Evolutionary conservation across 495 filamentous ascomycete genomes (phyloP).

Genomic region (Penicillium daleae): DNA sequence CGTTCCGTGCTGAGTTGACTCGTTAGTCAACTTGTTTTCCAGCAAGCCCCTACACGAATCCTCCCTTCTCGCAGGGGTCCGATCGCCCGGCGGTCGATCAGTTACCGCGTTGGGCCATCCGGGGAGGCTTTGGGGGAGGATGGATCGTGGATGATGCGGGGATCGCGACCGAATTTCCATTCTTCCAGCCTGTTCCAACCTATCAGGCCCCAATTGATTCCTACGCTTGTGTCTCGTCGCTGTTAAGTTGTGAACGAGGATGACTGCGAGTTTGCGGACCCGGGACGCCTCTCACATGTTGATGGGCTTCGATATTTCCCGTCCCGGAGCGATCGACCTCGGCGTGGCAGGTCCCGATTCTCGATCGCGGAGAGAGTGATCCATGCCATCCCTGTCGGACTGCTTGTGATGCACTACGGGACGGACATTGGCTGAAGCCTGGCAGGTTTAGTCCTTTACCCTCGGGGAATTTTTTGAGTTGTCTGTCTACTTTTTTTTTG

Average conservation of each 20-base stretch:
- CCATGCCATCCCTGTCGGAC: conserved; percentile 19
- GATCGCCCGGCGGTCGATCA: conserved; percentile 18
- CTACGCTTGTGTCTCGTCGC: not conserved
- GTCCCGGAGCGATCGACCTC: conserved; percentile 22
- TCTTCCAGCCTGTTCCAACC: not conserved
- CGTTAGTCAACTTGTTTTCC: not conserved
- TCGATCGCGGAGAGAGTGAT: conserved; percentile 10
- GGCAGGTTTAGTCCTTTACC: not conserved
- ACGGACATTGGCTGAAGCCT: conserved; percentile 7
- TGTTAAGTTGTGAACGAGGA: not conserved
- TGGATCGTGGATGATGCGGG: conserved; percentile 24
- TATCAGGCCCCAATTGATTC: not conserved
- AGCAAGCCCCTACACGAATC: not conserved
- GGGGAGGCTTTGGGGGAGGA: not conserved
- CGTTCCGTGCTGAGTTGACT: not conserved
- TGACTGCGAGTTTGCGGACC: not conserved
- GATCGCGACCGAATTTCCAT: conserved; percentile 6
- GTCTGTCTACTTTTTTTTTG: not conserved
- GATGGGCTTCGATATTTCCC: not conserved
- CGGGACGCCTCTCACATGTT: conserved; percentile 18
- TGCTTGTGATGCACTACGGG: conserved; percentile 14
- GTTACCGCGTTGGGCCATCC: conserved; percentile 9
- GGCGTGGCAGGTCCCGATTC: conserved; percentile 15
- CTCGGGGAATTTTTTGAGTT: conserved; percentile 22
- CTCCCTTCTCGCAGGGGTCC: conserved; percentile 1